Evolutionary conservation across 257 asterid species (phyloP).

Genomic region (Phtheirospermum japonicum): DNA sequence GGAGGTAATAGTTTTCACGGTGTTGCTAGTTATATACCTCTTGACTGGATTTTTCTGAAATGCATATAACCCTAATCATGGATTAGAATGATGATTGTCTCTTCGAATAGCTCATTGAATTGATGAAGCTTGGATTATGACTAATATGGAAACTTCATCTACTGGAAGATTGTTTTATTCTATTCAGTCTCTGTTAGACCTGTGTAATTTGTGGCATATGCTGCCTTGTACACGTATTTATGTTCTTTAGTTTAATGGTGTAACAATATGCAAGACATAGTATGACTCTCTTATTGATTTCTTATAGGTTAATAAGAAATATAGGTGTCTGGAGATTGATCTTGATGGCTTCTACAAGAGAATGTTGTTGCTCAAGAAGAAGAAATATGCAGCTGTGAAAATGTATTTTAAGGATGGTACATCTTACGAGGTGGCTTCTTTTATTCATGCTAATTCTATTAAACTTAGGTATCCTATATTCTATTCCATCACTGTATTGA

Average conservation of each 20-base stretch:
- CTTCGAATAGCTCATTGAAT: constrained; percentile 14
- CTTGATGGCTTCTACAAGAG: constrained; percentile 95
- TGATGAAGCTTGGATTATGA: constrained; percentile 19
- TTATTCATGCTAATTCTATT: too few relatives aligned
- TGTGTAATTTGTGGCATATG: constrained; percentile 1
- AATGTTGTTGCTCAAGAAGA: too few relatives aligned
- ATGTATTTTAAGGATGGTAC: too few relatives aligned
- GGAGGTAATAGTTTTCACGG: too few relatives aligned
- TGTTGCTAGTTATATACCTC: too few relatives aligned
- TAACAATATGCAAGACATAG: constrained; percentile 10
- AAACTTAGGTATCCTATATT: too few relatives aligned
- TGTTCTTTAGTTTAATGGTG: constrained; percentile 7
- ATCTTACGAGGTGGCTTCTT: too few relatives aligned
- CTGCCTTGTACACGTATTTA: constrained; percentile 15
- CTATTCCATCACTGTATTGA: too few relatives aligned
- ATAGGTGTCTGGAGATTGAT: constrained; percentile 92
- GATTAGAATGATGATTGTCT: constrained; percentile 7
- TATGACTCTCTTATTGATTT: constrained; percentile 13
- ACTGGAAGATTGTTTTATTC: not conserved
- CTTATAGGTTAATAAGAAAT: constrained; percentile 88
- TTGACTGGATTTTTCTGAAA: constrained; percentile 16
- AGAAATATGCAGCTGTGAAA: too few relatives aligned
- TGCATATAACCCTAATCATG: constrained; percentile 17
- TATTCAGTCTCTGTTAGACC: constrained; percentile 19
- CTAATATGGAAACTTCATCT: constrained; percentile 8